These are phyloP conservation scores for Casuarina equisetifolia DNA, from an alignment of 306 rosid species.

Conservation along the genomic window DNA sequence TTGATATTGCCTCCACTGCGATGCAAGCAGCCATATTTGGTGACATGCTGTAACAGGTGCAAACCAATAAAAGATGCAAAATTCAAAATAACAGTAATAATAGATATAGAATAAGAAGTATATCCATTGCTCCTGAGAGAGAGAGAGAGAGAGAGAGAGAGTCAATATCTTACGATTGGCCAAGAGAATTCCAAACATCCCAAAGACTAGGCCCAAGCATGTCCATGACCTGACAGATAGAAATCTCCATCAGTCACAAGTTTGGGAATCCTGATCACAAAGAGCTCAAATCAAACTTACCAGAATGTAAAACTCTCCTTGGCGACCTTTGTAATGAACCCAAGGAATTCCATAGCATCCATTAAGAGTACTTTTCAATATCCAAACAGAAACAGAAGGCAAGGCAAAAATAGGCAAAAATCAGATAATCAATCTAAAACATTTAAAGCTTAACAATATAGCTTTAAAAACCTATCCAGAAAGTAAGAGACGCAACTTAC, in stretches of 20 bases:
- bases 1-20: conserved; percentile 93
- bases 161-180: conserved; percentile 68
- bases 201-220: conserved; percentile 96
- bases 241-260: conserved; percentile 34
- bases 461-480: conserved; percentile 9
- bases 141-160: conserved; percentile 28
- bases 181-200: conserved; percentile 88
- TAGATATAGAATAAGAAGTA: neutral
- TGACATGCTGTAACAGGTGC: conserved; percentile 65
- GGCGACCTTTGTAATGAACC: conserved; percentile 95
- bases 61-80: conserved; percentile 24
- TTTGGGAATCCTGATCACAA: conserved; percentile 9
- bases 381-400: conserved; percentile 13
- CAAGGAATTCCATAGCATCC: conserved; percentile 92
- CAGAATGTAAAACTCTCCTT: conserved; percentile 94
- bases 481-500: conserved; percentile 39
- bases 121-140: conserved; percentile 2
- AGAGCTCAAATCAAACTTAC: conserved; percentile 52
- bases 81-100: neutral
- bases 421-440: conserved; percentile 21
- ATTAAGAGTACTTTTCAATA: conserved; percentile 58
- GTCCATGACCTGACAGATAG: conserved; percentile 82
- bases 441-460: conserved; percentile 6
- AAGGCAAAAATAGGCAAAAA: conserved; percentile 27
- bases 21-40: conserved; percentile 94